Evolutionary conservation across 345 rosid genomes (phyloP).

Genomic region (Sisymbrium altissimum): DNA sequence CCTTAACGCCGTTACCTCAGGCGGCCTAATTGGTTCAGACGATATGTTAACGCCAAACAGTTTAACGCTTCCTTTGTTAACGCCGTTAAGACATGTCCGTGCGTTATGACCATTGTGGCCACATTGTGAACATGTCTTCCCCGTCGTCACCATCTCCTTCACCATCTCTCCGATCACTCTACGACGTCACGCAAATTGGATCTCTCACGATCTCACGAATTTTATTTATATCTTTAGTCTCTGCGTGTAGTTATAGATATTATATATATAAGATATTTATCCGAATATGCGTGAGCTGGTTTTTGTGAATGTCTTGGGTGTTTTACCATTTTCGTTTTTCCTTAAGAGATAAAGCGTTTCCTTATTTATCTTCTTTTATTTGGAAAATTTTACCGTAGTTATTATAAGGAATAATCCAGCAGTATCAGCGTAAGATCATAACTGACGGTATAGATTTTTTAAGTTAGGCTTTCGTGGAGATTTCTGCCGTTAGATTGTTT

Average conservation of each 20-base stretch:
- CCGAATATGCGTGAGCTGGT: conserved; percentile 21
- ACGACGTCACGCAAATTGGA: neutral
- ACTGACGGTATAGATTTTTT: conserved; percentile 7
- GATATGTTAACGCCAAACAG: conserved; percentile 58
- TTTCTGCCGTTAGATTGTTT: conserved; percentile 27
- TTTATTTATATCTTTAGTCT: conserved; percentile 11
- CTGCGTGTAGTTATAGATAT: neutral
- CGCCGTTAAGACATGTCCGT: conserved; percentile 41
- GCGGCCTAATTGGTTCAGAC: conserved; percentile 19
- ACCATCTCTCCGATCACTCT: conserved; percentile 18
- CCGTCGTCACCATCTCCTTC: conserved; percentile 21
- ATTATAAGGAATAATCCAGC: conserved; percentile 16
- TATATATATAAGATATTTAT: conserved; percentile 9
- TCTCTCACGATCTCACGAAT: neutral
- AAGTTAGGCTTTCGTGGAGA: neutral
- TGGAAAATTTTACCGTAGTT: conserved; percentile 1
- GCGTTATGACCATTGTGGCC: conserved; percentile 52
- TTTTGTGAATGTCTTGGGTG: conserved; percentile 12
- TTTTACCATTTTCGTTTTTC: neutral
- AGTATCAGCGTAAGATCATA: conserved; percentile 11
- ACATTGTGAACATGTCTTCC: conserved; percentile 48
- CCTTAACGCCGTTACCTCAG: conserved; percentile 29
- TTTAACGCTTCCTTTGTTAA: conserved; percentile 33
- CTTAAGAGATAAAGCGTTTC: conserved; percentile 14
- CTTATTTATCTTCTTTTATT: conserved; percentile 14